Percentiles rank a stretch among this genome's conserved stretches.
These are phyloP conservation scores for Glycyrrhiza uralensis DNA, from an alignment of 306 rosid genomes.

Conservation along the genomic window DNA sequence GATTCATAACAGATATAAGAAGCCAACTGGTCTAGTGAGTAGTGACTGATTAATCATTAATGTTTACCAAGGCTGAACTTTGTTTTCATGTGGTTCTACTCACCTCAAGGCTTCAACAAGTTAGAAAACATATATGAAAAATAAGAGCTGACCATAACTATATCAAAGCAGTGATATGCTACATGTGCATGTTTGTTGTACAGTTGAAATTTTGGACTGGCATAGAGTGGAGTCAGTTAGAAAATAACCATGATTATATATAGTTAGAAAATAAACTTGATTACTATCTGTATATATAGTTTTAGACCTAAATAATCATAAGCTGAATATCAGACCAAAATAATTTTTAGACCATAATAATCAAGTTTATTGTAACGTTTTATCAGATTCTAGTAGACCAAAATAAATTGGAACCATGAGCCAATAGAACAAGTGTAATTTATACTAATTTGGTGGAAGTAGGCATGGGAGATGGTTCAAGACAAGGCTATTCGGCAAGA, in stretches of 20 bases:
- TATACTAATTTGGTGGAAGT: constrained; percentile 15
- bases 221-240: background rate
- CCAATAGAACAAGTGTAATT: background rate
- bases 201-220: background rate
- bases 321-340: background rate
- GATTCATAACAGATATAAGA: too few species aligned
- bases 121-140: too few species aligned
- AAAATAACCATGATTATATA: background rate
- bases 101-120: too few species aligned
- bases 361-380: background rate
- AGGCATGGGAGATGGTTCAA: constrained; percentile 78
- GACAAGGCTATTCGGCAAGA: constrained; percentile 68
- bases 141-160: background rate
- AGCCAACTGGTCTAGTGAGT: background rate
- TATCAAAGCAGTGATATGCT: too few species aligned
- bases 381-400: background rate
- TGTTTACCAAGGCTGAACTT: background rate
- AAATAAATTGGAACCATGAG: background rate
- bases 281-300: background rate
- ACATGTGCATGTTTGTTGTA: too few species aligned
- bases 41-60: background rate
- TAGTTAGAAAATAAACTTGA: background rate
- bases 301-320: background rate
- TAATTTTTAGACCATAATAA: background rate
- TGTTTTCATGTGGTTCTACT: background rate